Evolutionary conservation across 495 filamentous ascomycete species (phyloP), one percentile per base, ranked within the genome.

Genomic region (Cudoniella acicularis): DNA sequence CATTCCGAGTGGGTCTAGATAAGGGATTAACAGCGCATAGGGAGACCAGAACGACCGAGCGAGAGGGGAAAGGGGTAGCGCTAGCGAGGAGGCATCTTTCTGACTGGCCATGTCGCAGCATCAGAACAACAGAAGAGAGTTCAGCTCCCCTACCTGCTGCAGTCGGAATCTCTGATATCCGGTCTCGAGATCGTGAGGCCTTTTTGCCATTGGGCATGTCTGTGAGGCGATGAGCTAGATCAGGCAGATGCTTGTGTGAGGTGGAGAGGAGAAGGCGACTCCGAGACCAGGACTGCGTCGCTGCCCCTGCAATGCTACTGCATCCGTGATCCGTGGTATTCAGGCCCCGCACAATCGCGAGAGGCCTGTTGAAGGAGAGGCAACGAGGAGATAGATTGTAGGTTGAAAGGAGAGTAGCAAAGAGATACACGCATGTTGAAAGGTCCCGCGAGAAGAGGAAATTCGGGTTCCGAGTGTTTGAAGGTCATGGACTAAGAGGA

Each of bases 161-260:
- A 45, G 52, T 49, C 52, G 36, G 42, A 56, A 50, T 56, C 45
- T 41, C 43, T 56, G 42, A 25, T 50, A 56, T 50, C 52, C 43
- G n/a, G 45, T 56, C 51, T 57, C 51, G 22, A 50, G 50, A 54
- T 52, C 58, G 52, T 20, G 43, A 61, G 50, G 52, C 43, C 25
- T 55, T 61, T 61, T 55, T 56, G 51, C 58, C 42, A 55, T 61
- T 60, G 25, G 58, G 46, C 22, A 53, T 57, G 36, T 57, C 53
- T 18, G 30, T 30, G 46, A 50, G 6, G 51, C 26, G 43, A 46
- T 26, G 18, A 62, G 45, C 45, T 20, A 53, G 53, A 57, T 53
- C 47, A 57, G 53, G 48, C 47, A n/a, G 46, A 22, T 11, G 36
- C 53, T 48, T 57, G 22, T 23, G 27, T 36, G 30, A 36, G 30